Conservation (phyloP, 805 yeast genomes). For the Ascoidea rubescens region DNA sequence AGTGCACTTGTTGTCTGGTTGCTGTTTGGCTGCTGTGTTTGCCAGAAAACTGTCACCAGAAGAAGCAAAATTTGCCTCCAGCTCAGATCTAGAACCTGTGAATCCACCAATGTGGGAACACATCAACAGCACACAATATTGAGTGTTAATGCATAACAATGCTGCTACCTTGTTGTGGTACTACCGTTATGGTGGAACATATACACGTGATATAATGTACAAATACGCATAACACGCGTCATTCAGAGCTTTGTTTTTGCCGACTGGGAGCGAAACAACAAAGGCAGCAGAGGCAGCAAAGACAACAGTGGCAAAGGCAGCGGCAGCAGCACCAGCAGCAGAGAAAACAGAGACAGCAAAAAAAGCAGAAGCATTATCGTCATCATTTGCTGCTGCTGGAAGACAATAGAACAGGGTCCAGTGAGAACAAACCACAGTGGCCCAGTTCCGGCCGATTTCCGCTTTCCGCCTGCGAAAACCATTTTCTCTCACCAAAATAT, state of each 20-base stretch:
- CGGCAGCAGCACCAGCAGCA: slow-evolving; percentile 1
- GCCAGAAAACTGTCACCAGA: too few species aligned
- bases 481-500: too few species aligned
- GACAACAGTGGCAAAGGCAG: neutral
- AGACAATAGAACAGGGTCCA: too few species aligned
- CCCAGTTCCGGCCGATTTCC: too few species aligned
- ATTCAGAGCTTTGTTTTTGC: slow-evolving; percentile 19
- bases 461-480: too few species aligned
- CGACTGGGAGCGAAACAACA: slow-evolving; percentile 14
- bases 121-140: slow-evolving; percentile 42
- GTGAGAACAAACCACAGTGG: too few species aligned
- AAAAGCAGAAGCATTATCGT: too few species aligned
- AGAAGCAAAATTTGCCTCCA: too few species aligned
- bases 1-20: neutral
- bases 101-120: slow-evolving; percentile 32
- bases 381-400: too few species aligned
- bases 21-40: too few species aligned
- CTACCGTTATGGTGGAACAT: slow-evolving; percentile 30
- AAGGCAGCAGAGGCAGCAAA: neutral
- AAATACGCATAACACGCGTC: too few species aligned
- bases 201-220: slow-evolving; percentile 17
- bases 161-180: slow-evolving; percentile 55
- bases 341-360: too few species aligned
- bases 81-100: slow-evolving; percentile 31
- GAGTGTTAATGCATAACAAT: slow-evolving; percentile 57